Percentiles rank a stretch among this genome's conserved stretches.
phyloP scores from a whole-genome alignment of 148 eudicot genomes.

The Arbutus unedo region DNA sequence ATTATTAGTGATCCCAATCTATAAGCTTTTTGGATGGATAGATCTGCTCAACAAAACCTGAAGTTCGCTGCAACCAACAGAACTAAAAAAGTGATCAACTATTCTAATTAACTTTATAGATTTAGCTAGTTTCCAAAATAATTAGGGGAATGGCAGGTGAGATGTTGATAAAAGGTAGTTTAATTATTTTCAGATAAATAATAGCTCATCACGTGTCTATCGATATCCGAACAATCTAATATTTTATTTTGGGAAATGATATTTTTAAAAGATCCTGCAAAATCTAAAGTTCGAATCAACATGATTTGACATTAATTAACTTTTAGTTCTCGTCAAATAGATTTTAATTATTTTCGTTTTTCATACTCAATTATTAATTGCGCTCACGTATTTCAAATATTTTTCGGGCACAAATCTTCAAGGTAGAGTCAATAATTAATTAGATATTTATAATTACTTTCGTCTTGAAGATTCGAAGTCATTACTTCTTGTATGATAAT shows the following conservation, averaged over 20 bases:
- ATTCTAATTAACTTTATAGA: background rate
- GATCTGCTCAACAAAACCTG: constrained; percentile 20
- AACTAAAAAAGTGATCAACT: constrained; percentile 14
- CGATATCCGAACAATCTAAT: background rate
- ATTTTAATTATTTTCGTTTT: no score
- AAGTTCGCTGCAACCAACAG: constrained; percentile 28
- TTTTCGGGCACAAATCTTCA: background rate
- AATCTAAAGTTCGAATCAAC: background rate
- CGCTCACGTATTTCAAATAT: background rate
- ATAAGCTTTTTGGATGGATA: constrained; percentile 9
- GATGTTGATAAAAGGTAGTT: background rate
- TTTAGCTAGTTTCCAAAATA: background rate
- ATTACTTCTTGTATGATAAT: background rate
- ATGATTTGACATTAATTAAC: background rate
- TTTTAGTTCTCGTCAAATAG: background rate
- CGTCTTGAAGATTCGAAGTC: background rate
- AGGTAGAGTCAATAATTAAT: background rate
- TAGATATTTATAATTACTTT: background rate
- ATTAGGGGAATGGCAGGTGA: constrained; percentile 2
- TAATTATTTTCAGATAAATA: background rate
- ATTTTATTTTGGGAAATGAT: background rate
- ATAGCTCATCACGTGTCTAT: background rate
- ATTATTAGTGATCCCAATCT: background rate
- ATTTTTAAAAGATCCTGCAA: background rate
- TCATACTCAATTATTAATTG: no score